Base-by-base conservation (phyloP, 805 yeast species). In the Yamadazyma tumulicola region DNA sequence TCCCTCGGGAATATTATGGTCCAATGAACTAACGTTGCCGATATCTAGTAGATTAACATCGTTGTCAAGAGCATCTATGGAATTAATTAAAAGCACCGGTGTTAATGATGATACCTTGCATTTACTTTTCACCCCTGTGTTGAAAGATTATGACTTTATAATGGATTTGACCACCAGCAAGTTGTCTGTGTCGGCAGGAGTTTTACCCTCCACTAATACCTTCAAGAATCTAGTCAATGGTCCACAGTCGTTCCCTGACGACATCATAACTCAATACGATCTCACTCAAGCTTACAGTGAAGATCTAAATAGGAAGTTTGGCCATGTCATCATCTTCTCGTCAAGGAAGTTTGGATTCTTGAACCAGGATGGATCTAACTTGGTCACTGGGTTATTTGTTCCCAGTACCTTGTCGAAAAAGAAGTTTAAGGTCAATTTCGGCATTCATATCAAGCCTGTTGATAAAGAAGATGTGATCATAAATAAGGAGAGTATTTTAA, bases 31-130 rank as follows among this genome's bases (percentile, higher is more conserved):
- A 26, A 64, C 75, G 2, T 65, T 84, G 36, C 89, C 96, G 6
- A 80, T 89, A 38, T 88, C 95, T 4, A 73, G 89, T 9, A 78
- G 99, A 61, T 63, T 91, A 42, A 91, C 97, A 0, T 89, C 94
- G 0, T 70, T 93, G 41, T 75, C 96, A 1, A 76, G 86, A 44
- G 89, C 83, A 19, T 89, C 91, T 0, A 59, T 76, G 26, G 69
- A 72, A 13, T 54, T 83, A 37, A 56, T 80, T 14, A 68, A 67
- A 34, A 57, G 59, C 0, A 69, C 69, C 34, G 81, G 79, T 2
- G 39, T 62, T 19, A 42, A 40, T 24, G 57, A 55, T 12, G 29
- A 47, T 0, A 69, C 72, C 2, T 51, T 83, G 21, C 73, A 70
- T 28, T 54, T 75, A 27, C 58, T 87, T 27, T 93, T 89, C 59